These are phyloP conservation scores for Magnaporthiopsis incrustans DNA, from an alignment of 2,329 filamentous ascomycete species.

Conservation along the genomic window DNA sequence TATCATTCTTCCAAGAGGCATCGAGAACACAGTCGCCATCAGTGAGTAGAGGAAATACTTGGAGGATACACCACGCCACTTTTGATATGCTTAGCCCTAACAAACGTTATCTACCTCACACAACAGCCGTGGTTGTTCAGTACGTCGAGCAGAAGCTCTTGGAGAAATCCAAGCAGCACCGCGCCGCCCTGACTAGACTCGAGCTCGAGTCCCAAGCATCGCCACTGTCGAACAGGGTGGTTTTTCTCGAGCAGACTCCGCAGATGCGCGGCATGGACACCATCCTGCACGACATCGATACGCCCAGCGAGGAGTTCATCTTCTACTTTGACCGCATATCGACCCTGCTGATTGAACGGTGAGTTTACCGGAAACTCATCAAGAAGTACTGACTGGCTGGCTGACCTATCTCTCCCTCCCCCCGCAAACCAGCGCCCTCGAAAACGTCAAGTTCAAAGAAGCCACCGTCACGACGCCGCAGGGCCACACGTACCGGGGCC, in stretches of 20 bases:
- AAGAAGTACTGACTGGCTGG: background rate
- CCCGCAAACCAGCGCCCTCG: conserved; percentile 56
- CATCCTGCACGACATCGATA: conserved; percentile 74
- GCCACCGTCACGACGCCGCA: conserved; percentile 62
- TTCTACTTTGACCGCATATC: conserved; percentile 94
- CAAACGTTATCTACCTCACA: background rate
- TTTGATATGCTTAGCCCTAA: conserved; percentile 9
- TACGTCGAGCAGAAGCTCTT: conserved; percentile 83
- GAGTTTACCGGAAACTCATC: conserved; percentile 19
- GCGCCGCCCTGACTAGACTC: conserved; percentile 67
- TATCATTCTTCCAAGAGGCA: conserved; percentile 88
- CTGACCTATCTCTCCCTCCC: background rate
- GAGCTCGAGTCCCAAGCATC: conserved; percentile 64
- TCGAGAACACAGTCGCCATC: conserved; percentile 92
- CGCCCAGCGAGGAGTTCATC: conserved; percentile 81
- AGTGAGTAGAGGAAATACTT: conserved; percentile 28
- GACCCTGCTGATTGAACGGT: conserved; percentile 76
- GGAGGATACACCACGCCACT: background rate
- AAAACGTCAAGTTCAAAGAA: conserved; percentile 64
- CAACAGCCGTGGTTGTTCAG: conserved; percentile 80
- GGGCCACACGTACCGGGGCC: conserved; percentile 60
- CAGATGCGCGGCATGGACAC: conserved; percentile 87
- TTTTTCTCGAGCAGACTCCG: conserved; percentile 65
- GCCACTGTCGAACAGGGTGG: conserved; percentile 66
- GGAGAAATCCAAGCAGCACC: conserved; percentile 78